Evolutionary conservation across 139 green algal species (phyloP).

Genomic region (Zygnema cylindricum): DNA sequence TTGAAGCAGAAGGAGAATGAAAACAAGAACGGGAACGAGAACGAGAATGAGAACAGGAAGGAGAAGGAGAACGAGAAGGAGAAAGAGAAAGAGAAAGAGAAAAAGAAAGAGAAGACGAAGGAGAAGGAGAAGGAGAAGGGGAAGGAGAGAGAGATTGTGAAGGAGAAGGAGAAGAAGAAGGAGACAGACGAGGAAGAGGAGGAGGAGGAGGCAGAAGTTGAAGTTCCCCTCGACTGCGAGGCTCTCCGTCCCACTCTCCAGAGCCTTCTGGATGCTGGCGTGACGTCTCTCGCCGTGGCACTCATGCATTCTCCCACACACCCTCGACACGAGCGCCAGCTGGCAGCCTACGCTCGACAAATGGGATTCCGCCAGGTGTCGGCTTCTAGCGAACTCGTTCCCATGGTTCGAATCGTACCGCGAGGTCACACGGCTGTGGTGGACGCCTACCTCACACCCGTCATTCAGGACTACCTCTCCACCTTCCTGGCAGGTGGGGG

Average conservation of each 20-base stretch:
- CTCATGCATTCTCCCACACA: conserved; percentile 93
- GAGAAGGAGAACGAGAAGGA: too few species aligned
- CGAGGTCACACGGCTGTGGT: conserved; percentile 92
- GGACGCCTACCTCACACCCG: conserved; percentile 85
- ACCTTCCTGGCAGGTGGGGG: conserved; percentile 45
- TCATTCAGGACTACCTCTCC: conserved; percentile 70
- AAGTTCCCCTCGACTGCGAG: conserved; percentile 70
- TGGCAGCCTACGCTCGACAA: too few species aligned
- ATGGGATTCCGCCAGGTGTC: conserved; percentile 77
- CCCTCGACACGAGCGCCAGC: conserved; percentile 82
- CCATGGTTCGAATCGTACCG: conserved; percentile 97
- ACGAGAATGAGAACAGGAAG: too few species aligned
- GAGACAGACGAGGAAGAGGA: too few species aligned
- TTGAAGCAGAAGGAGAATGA: too few species aligned
- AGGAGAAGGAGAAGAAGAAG: too few species aligned
- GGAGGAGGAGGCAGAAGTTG: too few species aligned
- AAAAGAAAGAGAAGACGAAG: too few species aligned
- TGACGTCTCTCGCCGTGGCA: conserved; percentile 86
- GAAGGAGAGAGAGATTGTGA: too few species aligned
- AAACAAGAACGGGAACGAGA: too few species aligned
- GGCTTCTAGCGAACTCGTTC: conserved; percentile 84
- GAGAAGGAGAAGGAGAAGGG: too few species aligned
- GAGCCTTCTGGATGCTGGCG: conserved; percentile 74
- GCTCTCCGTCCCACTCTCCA: conserved; percentile 60
- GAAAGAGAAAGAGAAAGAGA: too few species aligned